Evolutionary conservation across 805 yeast species (phyloP).

Genomic region (Starmerella potacharoeniae): DNA sequence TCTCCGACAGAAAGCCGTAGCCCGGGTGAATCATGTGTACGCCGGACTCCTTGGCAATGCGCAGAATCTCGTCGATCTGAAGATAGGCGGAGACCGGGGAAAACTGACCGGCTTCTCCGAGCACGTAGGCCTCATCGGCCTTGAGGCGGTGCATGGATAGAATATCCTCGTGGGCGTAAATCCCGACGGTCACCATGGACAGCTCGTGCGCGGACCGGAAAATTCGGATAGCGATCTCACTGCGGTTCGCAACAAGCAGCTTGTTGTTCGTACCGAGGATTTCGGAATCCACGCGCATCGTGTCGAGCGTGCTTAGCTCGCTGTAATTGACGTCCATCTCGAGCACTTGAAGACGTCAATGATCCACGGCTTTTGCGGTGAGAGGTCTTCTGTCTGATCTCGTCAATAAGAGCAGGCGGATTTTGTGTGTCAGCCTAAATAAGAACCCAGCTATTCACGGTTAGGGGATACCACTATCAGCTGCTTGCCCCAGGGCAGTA

Average conservation of each 20-base stretch:
- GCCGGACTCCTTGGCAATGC: slow-evolving; percentile 63
- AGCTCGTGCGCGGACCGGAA: slow-evolving; percentile 96
- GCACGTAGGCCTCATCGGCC: slow-evolving; percentile 87
- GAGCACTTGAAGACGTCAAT: not conserved
- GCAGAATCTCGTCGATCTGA: slow-evolving; percentile 88
- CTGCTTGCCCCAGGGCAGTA: not conserved
- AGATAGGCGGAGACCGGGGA: slow-evolving; percentile 94
- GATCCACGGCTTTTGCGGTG: not conserved
- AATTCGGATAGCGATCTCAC: slow-evolving; percentile 37
- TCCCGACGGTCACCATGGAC: slow-evolving; percentile 93
- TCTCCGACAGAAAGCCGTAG: slow-evolving; percentile 82
- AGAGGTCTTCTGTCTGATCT: not conserved
- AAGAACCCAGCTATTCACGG: not conserved
- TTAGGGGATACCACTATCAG: not conserved
- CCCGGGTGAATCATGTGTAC: slow-evolving; percentile 91
- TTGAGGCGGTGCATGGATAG: slow-evolving; percentile 89
- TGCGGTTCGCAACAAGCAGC: slow-evolving; percentile 30
- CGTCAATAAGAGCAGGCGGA: not conserved
- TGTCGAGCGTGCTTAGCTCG: slow-evolving; percentile 27
- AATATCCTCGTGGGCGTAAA: slow-evolving; percentile 91
- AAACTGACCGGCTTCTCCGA: slow-evolving; percentile 79
- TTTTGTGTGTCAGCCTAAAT: slow-evolving; percentile 1
- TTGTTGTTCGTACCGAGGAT: slow-evolving; percentile 45
- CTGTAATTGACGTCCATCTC: slow-evolving; percentile 26
- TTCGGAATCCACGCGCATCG: slow-evolving; percentile 30